Evolutionary conservation across 345 rosid genomes (phyloP).

Genomic region (Garcia nutans): DNA sequence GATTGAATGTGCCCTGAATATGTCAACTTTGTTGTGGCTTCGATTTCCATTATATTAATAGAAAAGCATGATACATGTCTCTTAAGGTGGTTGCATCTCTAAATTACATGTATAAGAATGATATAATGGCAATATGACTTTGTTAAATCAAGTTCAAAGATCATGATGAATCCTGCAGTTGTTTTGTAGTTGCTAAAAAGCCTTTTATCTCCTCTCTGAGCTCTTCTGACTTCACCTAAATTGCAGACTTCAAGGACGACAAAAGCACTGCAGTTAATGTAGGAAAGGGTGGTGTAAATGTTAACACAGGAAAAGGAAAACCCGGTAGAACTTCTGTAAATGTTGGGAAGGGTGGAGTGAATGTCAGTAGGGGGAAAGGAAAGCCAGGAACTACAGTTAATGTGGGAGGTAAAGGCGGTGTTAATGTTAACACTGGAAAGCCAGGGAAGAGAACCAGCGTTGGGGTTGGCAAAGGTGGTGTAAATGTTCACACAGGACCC

Average conservation of each 20-base stretch:
- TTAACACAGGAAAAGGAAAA: conserved; percentile 22
- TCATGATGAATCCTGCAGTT: neutral
- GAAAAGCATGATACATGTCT: neutral
- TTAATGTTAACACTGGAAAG: conserved; percentile 44
- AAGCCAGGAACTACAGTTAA: conserved; percentile 47
- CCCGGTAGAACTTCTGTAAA: conserved; percentile 31
- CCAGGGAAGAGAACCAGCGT: conserved; percentile 53
- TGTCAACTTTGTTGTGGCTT: neutral
- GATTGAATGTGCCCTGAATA: too few relatives aligned
- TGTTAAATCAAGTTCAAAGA: neutral
- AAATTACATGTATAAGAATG: neutral
- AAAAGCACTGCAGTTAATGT: conserved; percentile 46
- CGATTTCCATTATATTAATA: neutral
- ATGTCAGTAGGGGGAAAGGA: conserved; percentile 54
- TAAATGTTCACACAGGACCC: conserved; percentile 46
- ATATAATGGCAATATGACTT: neutral
- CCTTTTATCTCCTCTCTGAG: neutral
- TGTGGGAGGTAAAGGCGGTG: conserved; percentile 48
- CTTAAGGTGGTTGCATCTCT: neutral
- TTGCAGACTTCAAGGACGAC: conserved; percentile 54
- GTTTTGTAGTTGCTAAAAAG: neutral
- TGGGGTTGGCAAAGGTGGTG: conserved; percentile 83
- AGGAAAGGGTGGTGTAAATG: conserved; percentile 34
- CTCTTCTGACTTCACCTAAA: neutral
- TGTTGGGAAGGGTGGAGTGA: conserved; percentile 65